phyloP scores from a whole-genome alignment of 306 rosid genomes.

The Fagus crenata region DNA sequence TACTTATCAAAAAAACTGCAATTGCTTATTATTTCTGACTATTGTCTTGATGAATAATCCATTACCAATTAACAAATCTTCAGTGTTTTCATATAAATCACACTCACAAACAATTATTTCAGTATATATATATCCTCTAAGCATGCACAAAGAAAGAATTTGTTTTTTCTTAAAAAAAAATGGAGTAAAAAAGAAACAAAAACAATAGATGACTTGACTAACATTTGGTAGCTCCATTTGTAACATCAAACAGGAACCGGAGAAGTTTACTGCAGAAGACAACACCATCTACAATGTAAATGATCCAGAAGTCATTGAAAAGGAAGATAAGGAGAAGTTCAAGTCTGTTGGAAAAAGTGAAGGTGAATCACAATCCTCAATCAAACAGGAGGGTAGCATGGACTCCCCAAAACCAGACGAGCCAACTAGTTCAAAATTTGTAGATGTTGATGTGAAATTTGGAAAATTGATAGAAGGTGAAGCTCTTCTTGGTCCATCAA shows the following conservation, averaged over 20 bases:
- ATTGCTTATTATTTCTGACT: neutral
- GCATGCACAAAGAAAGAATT: neutral
- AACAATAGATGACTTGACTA: neutral
- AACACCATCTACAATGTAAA: constrained; percentile 1
- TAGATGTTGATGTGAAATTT: constrained; percentile 16
- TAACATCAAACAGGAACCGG: constrained; percentile 33
- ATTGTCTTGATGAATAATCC: neutral
- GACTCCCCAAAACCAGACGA: constrained; percentile 11
- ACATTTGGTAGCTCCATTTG: neutral
- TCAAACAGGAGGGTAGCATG: constrained; percentile 8
- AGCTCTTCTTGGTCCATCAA: constrained; percentile 18
- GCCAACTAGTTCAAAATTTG: neutral
- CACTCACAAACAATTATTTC: neutral
- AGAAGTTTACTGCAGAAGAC: constrained; percentile 30
- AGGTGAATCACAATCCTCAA: constrained; percentile 15
- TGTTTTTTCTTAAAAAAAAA: neutral
- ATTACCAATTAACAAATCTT: neutral
- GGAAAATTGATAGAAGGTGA: constrained; percentile 13
- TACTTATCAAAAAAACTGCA: neutral
- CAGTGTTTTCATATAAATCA: neutral
- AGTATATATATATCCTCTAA: too few relatives aligned
- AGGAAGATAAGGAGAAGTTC: constrained; percentile 19
- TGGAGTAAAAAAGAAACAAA: too few relatives aligned
- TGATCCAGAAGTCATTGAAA: constrained; percentile 13
- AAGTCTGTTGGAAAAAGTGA: constrained; percentile 23